Evolutionary conservation across 2,329 filamentous ascomycete species (phyloP).

Genomic region (Chaetomium strumarium): DNA sequence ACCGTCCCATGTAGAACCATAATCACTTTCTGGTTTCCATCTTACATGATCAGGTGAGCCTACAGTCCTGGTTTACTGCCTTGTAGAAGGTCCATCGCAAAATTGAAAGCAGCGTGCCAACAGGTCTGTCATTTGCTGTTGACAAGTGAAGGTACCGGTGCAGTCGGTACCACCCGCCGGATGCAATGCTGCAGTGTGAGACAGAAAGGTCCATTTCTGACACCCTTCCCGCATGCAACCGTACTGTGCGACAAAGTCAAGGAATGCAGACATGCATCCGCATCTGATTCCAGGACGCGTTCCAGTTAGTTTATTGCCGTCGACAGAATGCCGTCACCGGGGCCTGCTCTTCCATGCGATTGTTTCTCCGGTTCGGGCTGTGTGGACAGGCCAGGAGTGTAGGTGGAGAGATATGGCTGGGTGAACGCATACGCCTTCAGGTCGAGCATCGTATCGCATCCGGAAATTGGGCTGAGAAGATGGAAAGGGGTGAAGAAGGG

Average conservation of each 20-base stretch:
- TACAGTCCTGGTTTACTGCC: neutral
- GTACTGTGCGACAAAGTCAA: neutral
- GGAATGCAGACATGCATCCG: neutral
- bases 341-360: no score
- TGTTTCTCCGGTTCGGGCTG: no score
- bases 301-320: no score
- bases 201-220: neutral
- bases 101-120: neutral
- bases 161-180: neutral
- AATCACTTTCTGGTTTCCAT: no score
- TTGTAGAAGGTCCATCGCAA: slow-evolving; percentile 3
- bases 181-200: neutral
- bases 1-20: no score
- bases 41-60: no score
- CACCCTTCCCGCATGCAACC: neutral
- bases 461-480: no score
- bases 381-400: no score
- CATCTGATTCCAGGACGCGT: neutral
- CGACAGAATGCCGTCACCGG: no score
- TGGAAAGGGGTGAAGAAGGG: no score
- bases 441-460: no score
- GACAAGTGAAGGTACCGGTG: neutral
- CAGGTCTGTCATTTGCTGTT: neutral
- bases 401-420: neutral
- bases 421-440: no score